phyloP scores from a whole-genome alignment of 2,329 filamentous ascomycete genomes.

The Colletotrichum coccodes region DNA sequence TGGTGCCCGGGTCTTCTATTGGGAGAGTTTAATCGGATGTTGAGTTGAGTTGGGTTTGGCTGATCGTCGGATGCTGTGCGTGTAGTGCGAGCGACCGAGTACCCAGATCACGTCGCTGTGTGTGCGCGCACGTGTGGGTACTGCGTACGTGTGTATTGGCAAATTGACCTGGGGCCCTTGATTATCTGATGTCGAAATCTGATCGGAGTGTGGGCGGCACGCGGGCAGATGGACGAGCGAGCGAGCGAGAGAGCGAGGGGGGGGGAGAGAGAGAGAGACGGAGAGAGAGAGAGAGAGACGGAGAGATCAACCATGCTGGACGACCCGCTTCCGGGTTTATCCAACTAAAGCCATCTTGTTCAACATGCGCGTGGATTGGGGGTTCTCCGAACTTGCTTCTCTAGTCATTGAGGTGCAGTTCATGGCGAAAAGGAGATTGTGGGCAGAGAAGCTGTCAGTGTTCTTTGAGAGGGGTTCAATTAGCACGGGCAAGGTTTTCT shows the following conservation, averaged over 20 bases:
- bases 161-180: conserved; percentile 10
- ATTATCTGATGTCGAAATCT: conserved; percentile 16
- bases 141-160: background rate
- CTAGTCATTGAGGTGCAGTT: background rate
- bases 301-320: background rate
- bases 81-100: background rate
- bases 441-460: background rate
- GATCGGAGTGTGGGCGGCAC: conserved; percentile 21
- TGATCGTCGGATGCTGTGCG: background rate
- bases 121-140: background rate
- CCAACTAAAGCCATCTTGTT: background rate
- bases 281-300: background rate
- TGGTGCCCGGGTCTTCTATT: conserved; percentile 1
- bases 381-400: background rate
- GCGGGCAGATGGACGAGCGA: background rate
- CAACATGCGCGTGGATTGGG: background rate
- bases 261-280: background rate
- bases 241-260: too few relatives aligned
- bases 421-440: background rate
- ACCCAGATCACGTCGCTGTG: too few relatives aligned
- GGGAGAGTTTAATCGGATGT: background rate
- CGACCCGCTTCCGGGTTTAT: background rate
- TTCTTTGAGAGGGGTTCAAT: background rate
- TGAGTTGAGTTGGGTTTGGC: conserved; percentile 8
- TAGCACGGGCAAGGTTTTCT: conserved; percentile 1